phyloP scores from a whole-genome alignment of 768 basidiomycete species.

The Phlebiopsis flavidoalba region DNA sequence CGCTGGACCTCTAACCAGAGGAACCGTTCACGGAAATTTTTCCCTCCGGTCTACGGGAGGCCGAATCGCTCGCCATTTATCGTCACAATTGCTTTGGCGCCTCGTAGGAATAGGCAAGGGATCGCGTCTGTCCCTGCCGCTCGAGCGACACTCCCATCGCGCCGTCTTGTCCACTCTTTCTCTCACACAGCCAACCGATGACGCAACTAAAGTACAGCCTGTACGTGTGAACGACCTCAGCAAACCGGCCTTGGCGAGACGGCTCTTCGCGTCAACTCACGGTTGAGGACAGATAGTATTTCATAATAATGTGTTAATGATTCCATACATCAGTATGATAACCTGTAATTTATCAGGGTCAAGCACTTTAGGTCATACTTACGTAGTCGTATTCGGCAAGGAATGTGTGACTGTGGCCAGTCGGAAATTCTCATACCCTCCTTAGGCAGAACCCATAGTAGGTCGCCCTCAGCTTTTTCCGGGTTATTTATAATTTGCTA shows the following conservation, averaged over 20 bases:
- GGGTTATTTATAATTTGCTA: background rate
- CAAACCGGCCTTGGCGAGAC: constrained; percentile 77
- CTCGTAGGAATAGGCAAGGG: background rate
- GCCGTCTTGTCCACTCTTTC: background rate
- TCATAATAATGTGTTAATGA: constrained; percentile 83
- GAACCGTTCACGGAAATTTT: background rate
- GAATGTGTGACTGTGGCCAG: constrained; percentile 90
- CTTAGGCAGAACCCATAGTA: constrained; percentile 83
- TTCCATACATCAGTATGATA: background rate
- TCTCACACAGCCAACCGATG: constrained; percentile 9
- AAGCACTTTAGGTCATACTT: constrained; percentile 81
- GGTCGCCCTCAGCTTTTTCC: constrained; percentile 23
- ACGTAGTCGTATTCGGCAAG: constrained; percentile 79
- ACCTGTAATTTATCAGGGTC: constrained; percentile 5
- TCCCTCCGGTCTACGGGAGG: background rate
- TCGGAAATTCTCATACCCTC: constrained; percentile 67
- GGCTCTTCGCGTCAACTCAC: constrained; percentile 76
- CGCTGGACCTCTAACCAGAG: no score
- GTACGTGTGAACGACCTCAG: constrained; percentile 91
- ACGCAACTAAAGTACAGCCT: constrained; percentile 55
- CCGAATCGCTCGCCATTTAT: no score
- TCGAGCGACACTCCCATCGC: background rate
- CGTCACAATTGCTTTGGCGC: background rate
- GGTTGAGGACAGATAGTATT: constrained; percentile 88
- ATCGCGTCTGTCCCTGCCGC: background rate